Evolutionary conservation across 2,329 filamentous ascomycete genomes (phyloP), one percentile per base, ranked within the genome.

Genomic region (Sporothrix humicola): DNA sequence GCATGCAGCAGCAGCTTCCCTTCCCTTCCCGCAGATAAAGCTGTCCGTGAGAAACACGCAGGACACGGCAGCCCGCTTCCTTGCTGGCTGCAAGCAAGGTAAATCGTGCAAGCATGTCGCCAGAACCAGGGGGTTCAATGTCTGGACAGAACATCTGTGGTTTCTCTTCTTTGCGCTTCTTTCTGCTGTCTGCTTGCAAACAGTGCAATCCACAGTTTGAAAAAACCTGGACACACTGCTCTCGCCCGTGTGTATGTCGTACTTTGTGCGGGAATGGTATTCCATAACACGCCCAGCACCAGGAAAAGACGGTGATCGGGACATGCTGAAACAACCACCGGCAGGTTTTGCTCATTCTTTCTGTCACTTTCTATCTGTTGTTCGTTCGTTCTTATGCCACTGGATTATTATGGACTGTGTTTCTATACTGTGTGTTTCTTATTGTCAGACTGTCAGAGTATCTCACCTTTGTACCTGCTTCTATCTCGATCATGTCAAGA

Each of bases 231-330:
- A 6, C 71, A 66, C 61, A 58, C 31, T 56, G 48, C 52, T 66
- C 31, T 20, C 20, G 23, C 26, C 23, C 46, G 46, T 48, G 46
- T 68, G 13, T 52, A n/a, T n/a, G n/a, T n/a, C n/a, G n/a, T n/a
- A 31, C 6, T n/a, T 37, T 37, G 46, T 52, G 12, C 44, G 46
- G 46, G 1, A 12, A 31, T 68, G 46, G 26, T 52, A 52, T 54
- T 31, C 20, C 20, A 31, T 46, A 31, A 58, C 46, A 50, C 31
- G 46, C 46, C 66, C 71, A 52, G 48, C 71, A 66, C 71, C 71
- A 66, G 71, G 71, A 23, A 72, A 72, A n/a, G 31, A 72, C n/a
- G 71, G 31, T 54, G 70, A 72, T 66, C 71, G 71, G 48, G 71
- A 65, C 26, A 66, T 66, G 71, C 71, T 72, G 59, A 72, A 72